Evolutionary conservation across 371 early-diverging fungal genomes (phyloP).

Genomic region (Rhizopus arrhizus): DNA sequence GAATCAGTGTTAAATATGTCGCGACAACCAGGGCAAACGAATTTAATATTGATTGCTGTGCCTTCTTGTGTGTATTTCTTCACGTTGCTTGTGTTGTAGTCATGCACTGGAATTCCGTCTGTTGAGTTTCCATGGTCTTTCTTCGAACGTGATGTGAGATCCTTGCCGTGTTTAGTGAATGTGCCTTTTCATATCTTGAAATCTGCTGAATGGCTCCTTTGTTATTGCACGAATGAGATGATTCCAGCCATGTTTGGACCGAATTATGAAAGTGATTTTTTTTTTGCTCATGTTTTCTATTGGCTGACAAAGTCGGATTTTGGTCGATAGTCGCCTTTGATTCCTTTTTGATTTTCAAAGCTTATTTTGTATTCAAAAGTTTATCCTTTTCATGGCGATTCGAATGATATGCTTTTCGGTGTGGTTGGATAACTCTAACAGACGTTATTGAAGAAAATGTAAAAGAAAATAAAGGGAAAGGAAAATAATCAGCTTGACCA

Average conservation of each 20-base stretch:
- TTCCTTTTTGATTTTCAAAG: no score
- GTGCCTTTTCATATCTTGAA: constrained; percentile 23
- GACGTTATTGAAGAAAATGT: no score
- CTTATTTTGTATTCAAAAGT: no score
- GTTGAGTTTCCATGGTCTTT: constrained; percentile 22
- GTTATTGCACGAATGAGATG: constrained; percentile 16
- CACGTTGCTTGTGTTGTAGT: constrained; percentile 20
- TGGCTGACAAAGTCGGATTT: no score
- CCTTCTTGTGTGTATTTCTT: constrained; percentile 23
- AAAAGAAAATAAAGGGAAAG: no score
- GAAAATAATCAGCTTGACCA: no score
- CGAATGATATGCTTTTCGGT: no score
- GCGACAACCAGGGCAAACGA: constrained; percentile 15
- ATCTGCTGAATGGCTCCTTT: constrained; percentile 17
- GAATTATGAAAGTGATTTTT: constrained; percentile 1
- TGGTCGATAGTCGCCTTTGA: no score
- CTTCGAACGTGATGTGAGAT: constrained; percentile 17
- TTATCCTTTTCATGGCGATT: no score
- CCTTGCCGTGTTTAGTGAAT: constrained; percentile 19
- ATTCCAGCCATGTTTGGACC: constrained; percentile 8
- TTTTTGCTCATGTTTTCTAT: neutral
- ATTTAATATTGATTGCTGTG: constrained; percentile 14
- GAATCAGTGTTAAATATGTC: constrained; percentile 12
- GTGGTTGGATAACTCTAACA: no score
- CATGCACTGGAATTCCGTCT: constrained; percentile 22